phyloP scores from a whole-genome alignment of 2,329 filamentous ascomycete genomes.

The Aureobasidium pullulans region DNA sequence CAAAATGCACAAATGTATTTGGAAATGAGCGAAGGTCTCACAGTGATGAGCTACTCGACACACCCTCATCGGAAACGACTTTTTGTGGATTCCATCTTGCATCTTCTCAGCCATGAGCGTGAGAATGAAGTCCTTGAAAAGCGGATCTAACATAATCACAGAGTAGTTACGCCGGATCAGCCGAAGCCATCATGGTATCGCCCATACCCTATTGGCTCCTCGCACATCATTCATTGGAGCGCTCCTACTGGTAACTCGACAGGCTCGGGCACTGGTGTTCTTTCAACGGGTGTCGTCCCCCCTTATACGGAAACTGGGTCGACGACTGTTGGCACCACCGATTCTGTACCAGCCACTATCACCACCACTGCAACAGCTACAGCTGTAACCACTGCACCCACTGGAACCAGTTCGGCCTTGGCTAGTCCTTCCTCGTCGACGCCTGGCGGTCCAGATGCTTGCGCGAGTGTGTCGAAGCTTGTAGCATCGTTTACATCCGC shows the following conservation, averaged over 20 bases:
- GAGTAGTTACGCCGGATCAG: not conserved
- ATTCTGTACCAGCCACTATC: not conserved
- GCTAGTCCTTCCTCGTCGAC: not conserved
- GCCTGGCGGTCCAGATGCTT: conserved; percentile 14
- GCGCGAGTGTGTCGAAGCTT: conserved; percentile 22
- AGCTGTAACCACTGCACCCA: not conserved
- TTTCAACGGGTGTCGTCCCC: not conserved
- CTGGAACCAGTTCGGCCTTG: not conserved
- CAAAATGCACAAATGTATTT: no score
- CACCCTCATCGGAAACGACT: no score
- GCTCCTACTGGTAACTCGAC: not conserved
- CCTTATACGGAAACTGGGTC: not conserved
- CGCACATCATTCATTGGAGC: not conserved
- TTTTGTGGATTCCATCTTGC: no score
- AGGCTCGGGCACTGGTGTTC: not conserved
- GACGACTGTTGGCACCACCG: not conserved
- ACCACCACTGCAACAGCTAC: not conserved
- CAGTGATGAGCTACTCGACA: no score
- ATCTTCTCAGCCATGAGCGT: no score
- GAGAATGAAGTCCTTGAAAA: no score
- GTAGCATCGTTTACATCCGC: conserved; percentile 19
- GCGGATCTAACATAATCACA: not conserved
- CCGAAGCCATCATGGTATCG: not conserved
- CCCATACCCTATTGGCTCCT: not conserved
- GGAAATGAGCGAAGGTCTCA: no score